These are phyloP conservation scores for Kwoniella sp. DNA, from an alignment of 768 basidiomycete species.

Conservation along the genomic window DNA sequence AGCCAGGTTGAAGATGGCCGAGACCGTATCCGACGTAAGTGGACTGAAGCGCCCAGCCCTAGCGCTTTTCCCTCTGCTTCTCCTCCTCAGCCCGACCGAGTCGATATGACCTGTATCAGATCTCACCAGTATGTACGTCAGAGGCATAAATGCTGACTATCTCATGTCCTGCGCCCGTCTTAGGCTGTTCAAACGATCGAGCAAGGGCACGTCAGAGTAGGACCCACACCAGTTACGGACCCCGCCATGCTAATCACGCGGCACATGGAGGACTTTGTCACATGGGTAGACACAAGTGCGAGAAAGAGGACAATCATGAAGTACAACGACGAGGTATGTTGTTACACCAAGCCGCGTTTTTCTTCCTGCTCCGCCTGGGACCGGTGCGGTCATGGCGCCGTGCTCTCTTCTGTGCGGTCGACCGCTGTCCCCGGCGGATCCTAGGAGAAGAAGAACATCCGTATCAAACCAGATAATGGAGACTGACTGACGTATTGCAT, in stretches of 20 bases:
- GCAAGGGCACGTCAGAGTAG: constrained; percentile 96
- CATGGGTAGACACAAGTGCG: constrained; percentile 98
- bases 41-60: too few species aligned
- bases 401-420: background rate
- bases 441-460: too few species aligned
- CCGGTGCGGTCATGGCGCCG: too few species aligned
- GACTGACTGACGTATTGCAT: background rate
- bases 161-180: background rate
- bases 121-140: background rate
- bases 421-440: too few species aligned
- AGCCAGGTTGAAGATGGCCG: constrained; percentile 90
- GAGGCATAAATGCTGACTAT: background rate
- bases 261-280: constrained; percentile 99
- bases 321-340: constrained; percentile 89
- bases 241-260: constrained; percentile 95
- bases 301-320: constrained; percentile 91
- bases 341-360: background rate
- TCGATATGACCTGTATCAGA: too few species aligned
- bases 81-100: too few species aligned
- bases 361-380: background rate
- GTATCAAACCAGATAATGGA: too few species aligned
- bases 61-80: too few species aligned
- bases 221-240: constrained; percentile 92
- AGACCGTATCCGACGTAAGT: constrained; percentile 89
- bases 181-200: constrained; percentile 94